Conservation (phyloP, 352 stramenopile genomes). For the Phytophthora ohioensis region DNA sequence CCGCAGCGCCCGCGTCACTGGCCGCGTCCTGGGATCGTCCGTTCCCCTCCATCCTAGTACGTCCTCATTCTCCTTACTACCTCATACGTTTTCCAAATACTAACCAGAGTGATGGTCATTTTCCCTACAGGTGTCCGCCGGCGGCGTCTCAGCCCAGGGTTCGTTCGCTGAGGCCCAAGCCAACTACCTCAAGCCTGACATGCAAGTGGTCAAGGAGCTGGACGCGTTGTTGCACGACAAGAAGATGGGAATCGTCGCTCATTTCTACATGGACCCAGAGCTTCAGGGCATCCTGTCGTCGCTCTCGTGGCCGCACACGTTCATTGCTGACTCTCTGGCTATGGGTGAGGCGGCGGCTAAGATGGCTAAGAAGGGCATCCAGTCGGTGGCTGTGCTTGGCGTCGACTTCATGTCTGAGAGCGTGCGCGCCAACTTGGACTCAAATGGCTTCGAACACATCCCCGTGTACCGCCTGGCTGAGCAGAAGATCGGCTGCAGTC, state of each 20-base stretch:
- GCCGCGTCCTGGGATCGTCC: constrained; percentile 75
- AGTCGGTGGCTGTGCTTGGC: constrained; percentile 94
- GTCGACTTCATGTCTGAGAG: constrained; percentile 99
- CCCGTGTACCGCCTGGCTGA: constrained; percentile 95
- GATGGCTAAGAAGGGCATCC: constrained; percentile 93
- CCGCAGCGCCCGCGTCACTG: constrained; percentile 59
- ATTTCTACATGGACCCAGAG: constrained; percentile 99
- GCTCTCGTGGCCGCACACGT: constrained; percentile 91
- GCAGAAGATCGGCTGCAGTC: constrained; percentile 94
- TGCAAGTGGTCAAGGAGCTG: constrained; percentile 88
- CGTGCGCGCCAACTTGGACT: constrained; percentile 94
- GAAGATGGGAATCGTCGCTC: constrained; percentile 97
- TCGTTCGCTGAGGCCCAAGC: constrained; percentile 92
- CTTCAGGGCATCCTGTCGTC: constrained; percentile 92
- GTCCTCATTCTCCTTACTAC: constrained; percentile 13
- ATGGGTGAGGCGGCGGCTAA: constrained; percentile 97
- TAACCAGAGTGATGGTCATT: constrained; percentile 28
- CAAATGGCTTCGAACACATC: constrained; percentile 92
- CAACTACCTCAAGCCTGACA: constrained; percentile 87
- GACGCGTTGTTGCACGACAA: constrained; percentile 88
- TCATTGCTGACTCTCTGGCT: constrained; percentile 96
- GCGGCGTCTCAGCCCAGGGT: constrained; percentile 78
- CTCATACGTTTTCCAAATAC: neutral
- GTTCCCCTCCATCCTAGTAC: constrained; percentile 83
- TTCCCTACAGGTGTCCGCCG: constrained; percentile 69